Evolutionary conservation across 1,139 yeast genomes (phyloP).

Genomic region (Pichia norvegensis): DNA sequence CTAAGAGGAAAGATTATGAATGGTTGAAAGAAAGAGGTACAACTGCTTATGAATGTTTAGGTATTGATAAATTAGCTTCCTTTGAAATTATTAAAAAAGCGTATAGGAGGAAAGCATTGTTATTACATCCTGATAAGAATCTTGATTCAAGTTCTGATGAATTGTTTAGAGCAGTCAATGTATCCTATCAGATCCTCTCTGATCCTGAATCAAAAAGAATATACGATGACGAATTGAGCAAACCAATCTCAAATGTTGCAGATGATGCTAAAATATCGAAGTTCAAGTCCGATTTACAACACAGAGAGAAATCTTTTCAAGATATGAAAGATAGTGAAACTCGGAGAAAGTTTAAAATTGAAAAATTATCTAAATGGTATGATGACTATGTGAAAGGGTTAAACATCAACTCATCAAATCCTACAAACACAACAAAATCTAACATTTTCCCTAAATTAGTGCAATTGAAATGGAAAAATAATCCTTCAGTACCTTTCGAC

Average conservation of each 20-base stretch:
- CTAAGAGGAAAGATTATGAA: slow-evolving; percentile 16
- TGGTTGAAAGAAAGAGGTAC: slow-evolving; percentile 19
- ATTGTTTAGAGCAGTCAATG: slow-evolving; percentile 35
- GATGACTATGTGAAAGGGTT: slow-evolving; percentile 30
- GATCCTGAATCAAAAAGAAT: slow-evolving; percentile 28
- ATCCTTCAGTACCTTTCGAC: slow-evolving; percentile 32
- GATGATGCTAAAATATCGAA: not conserved
- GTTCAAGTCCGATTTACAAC: slow-evolving; percentile 6
- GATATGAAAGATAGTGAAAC: not conserved
- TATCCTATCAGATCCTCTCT: slow-evolving; percentile 36
- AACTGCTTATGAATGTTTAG: slow-evolving; percentile 22
- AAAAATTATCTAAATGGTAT: slow-evolving; percentile 2
- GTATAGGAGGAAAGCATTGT: slow-evolving; percentile 25
- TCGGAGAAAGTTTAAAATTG: slow-evolving; percentile 10
- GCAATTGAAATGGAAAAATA: slow-evolving; percentile 39
- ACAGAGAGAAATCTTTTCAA: slow-evolving; percentile 4
- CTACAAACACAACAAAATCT: slow-evolving; percentile 8
- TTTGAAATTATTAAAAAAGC: slow-evolving; percentile 25
- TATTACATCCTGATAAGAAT: slow-evolving; percentile 43
- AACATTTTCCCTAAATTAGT: slow-evolving; percentile 1
- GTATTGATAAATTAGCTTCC: slow-evolving; percentile 18
- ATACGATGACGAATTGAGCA: slow-evolving; percentile 31
- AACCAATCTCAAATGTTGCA: not conserved
- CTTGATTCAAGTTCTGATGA: slow-evolving; percentile 28
- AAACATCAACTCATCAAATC: slow-evolving; percentile 7